Conservation (phyloP, 371 early-diverging fungal genomes). For the Mucor plumbeus region DNA sequence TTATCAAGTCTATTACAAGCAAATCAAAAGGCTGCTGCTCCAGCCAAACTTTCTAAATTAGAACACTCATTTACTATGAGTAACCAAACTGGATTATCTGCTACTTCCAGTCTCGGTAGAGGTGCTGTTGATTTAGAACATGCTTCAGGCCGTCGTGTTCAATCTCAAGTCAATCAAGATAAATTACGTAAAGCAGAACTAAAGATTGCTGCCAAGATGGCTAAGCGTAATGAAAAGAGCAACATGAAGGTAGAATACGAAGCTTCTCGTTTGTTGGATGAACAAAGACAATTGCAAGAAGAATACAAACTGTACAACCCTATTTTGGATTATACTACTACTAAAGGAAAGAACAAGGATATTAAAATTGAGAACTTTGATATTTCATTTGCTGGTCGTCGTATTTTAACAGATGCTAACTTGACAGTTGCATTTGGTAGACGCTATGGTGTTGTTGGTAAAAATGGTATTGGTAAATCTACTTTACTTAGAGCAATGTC, state of each 20-base stretch:
- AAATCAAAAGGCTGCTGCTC: conserved; percentile 38
- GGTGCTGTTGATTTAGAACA: conserved; percentile 70
- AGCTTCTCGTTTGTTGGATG: conserved; percentile 80
- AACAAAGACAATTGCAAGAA: conserved; percentile 71
- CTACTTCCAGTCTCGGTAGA: conserved; percentile 54
- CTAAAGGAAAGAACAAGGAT: conserved; percentile 90
- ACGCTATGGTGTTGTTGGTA: conserved; percentile 96
- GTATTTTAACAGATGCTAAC: conserved; percentile 88
- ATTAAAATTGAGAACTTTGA: conserved; percentile 96
- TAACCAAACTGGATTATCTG: conserved; percentile 58
- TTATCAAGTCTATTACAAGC: conserved; percentile 60
- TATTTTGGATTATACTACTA: conserved; percentile 83
- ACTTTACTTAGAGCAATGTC: conserved; percentile 95
- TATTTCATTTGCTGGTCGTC: conserved; percentile 93
- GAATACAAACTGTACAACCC: conserved; percentile 79
- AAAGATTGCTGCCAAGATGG: conserved; percentile 89
- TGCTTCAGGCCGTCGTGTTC: conserved; percentile 68
- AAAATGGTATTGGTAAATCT: conserved; percentile 99
- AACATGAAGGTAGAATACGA: conserved; percentile 69
- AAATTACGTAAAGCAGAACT: conserved; percentile 94
- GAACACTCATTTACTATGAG: conserved; percentile 67
- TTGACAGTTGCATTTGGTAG: conserved; percentile 89
- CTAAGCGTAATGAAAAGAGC: conserved; percentile 77
- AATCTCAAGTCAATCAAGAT: conserved; percentile 88
- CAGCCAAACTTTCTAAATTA: conserved; percentile 46